These are phyloP conservation scores for Lichtheimia corymbifera DNA, from an alignment of 371 early-diverging fungal genomes.

Conservation along the genomic window DNA sequence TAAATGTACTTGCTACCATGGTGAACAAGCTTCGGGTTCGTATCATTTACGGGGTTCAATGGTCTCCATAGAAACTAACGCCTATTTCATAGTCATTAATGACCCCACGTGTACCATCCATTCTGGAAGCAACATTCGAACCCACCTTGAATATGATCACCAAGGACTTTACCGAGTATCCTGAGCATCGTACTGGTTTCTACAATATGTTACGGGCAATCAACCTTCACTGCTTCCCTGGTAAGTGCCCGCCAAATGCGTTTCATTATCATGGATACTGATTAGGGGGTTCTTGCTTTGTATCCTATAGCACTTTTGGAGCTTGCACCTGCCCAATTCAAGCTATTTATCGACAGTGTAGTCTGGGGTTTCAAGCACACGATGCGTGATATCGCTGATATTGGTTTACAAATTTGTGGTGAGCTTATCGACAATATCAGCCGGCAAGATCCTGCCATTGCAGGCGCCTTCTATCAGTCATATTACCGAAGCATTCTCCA, in stretches of 20 bases:
- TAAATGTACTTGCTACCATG: conserved; percentile 87
- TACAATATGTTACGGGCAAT: conserved; percentile 89
- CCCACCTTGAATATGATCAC: conserved; percentile 97
- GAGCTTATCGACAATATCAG: conserved; percentile 84
- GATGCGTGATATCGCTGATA: conserved; percentile 95
- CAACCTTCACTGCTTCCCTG: conserved; percentile 85
- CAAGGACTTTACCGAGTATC: conserved; percentile 95
- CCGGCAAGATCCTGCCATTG: conserved; percentile 72
- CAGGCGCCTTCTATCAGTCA: conserved; percentile 87
- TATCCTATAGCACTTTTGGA: conserved; percentile 69
- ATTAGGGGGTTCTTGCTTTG: not conserved
- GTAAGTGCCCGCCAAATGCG: conserved; percentile 25
- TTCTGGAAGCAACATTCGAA: conserved; percentile 92
- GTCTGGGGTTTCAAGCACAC: conserved; percentile 99
- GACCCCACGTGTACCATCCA: conserved; percentile 77
- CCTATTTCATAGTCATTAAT: conserved; percentile 49
- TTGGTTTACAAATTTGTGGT: conserved; percentile 81
- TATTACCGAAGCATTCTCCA: conserved; percentile 88
- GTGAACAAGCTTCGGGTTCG: conserved; percentile 77
- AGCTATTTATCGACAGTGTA: conserved; percentile 87
- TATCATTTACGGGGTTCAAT: not conserved
- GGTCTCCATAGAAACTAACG: no score
- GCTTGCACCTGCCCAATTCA: conserved; percentile 84
- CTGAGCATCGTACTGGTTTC: conserved; percentile 95
- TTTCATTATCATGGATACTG: not conserved